Percentiles rank a stretch among this genome's conserved stretches.
Evolutionary conservation across 192 early-diverging fungal genomes (phyloP).

Genomic region (Podila verticillata): DNA sequence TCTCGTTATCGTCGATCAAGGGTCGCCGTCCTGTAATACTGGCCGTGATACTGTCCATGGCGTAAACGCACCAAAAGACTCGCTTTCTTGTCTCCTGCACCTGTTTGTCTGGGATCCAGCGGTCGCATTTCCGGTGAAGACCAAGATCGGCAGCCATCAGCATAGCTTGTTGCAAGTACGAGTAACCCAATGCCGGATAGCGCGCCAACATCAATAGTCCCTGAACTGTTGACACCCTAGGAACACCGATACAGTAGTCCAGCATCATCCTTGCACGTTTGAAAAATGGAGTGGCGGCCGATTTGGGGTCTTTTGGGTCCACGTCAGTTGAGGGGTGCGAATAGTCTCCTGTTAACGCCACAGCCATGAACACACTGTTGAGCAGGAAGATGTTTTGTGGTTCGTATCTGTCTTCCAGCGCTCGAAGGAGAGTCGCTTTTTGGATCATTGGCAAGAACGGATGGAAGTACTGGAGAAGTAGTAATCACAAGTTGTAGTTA

Average conservation of each 20-base stretch:
- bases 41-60: slow-evolving; percentile 16
- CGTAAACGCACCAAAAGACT: slow-evolving; percentile 48
- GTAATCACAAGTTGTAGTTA: too few species aligned
- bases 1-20: slow-evolving; percentile 31
- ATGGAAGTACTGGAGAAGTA: slow-evolving; percentile 19
- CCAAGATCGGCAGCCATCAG: slow-evolving; percentile 42
- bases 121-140: slow-evolving; percentile 44
- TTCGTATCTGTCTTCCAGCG: slow-evolving; percentile 44
- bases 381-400: slow-evolving; percentile 40
- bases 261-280: slow-evolving; percentile 54
- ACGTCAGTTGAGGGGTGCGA: slow-evolving; percentile 21
- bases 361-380: slow-evolving; percentile 44
- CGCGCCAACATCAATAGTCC: slow-evolving; percentile 30
- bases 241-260: slow-evolving; percentile 42
- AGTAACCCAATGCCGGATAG: slow-evolving; percentile 27
- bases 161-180: slow-evolving; percentile 31
- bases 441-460: slow-evolving; percentile 44
- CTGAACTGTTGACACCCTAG: slow-evolving; percentile 42
- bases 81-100: slow-evolving; percentile 41
- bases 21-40: slow-evolving; percentile 41
- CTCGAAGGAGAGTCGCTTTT: slow-evolving; percentile 32
- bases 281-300: slow-evolving; percentile 57
- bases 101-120: slow-evolving; percentile 41
- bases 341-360: slow-evolving; percentile 32
- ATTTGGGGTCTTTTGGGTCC: slow-evolving; percentile 37